Evolutionary conservation across 768 basidiomycete species (phyloP).

Genomic region (Lentinula sp.): DNA sequence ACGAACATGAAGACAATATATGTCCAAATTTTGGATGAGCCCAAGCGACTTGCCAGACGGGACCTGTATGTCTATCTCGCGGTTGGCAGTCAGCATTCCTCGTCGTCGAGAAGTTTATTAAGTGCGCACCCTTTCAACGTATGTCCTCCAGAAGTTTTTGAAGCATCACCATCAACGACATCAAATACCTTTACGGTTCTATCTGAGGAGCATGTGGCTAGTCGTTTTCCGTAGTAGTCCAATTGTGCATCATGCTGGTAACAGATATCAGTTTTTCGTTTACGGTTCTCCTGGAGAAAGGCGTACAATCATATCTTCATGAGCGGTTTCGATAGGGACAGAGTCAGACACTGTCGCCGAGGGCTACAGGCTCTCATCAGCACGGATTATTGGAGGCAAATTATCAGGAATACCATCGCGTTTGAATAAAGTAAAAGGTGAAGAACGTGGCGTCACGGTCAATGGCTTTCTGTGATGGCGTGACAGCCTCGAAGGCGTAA

Average conservation of each 20-base stretch:
- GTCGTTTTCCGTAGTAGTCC: conserved; percentile 95
- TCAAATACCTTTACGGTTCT: conserved; percentile 94
- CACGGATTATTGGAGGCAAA: no score
- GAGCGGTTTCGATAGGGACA: conserved; percentile 87
- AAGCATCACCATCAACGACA: conserved; percentile 81
- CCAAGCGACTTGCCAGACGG: conserved; percentile 98
- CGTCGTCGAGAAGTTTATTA: neutral
- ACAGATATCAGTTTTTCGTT: neutral
- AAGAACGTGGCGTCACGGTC: neutral
- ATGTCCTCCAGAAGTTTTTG: conserved; percentile 55
- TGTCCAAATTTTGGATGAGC: conserved; percentile 96
- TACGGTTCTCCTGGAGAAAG: neutral
- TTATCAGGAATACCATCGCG: neutral
- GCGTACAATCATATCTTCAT: conserved; percentile 98
- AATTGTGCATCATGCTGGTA: conserved; percentile 95
- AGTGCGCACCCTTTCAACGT: conserved; percentile 69
- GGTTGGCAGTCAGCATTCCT: neutral
- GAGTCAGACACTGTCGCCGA: conserved; percentile 57
- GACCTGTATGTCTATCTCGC: conserved; percentile 77
- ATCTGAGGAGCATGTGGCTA: conserved; percentile 96
- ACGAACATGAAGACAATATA: conserved; percentile 96
- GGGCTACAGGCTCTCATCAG: conserved; percentile 24
- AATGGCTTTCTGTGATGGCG: neutral
- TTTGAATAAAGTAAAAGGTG: neutral
- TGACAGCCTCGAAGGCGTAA: neutral